Evolutionary conservation across 1,284 basidiomycete species (phyloP).

Genomic region (Sporisorium reilianum): DNA sequence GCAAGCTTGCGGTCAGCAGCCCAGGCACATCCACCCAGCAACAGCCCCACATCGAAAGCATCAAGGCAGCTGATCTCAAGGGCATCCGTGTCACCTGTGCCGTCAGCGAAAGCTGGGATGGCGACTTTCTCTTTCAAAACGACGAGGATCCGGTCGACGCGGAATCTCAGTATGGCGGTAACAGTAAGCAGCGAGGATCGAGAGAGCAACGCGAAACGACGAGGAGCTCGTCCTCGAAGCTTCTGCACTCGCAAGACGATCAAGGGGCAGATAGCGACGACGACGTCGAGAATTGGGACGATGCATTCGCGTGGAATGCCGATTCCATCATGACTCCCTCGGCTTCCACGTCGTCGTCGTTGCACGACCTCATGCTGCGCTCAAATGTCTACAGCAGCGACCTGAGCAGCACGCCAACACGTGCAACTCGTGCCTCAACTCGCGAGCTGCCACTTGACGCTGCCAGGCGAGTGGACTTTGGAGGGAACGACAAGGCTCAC

Average conservation of each 20-base stretch:
- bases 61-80: conserved; percentile 20
- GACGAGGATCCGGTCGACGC: conserved; percentile 24
- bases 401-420: not conserved
- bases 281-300: conserved; percentile 55
- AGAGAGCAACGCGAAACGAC: not conserved
- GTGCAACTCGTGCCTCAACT: not conserved
- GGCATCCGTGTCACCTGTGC: conserved; percentile 41
- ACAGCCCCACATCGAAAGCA: conserved; percentile 3
- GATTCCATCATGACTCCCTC: conserved; percentile 24
- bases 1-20: conserved; percentile 2
- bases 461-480: conserved; percentile 8
- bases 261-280: conserved; percentile 31
- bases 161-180: not conserved
- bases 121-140: conserved; percentile 58
- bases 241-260: not conserved
- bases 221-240: not conserved
- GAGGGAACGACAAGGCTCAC: not conserved
- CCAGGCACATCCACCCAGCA: not conserved
- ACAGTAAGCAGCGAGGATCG: not conserved
- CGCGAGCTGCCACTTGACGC: conserved; percentile 4
- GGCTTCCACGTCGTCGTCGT: conserved; percentile 19
- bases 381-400: not conserved
- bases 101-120: conserved; percentile 60
- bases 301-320: conserved; percentile 45
- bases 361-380: conserved; percentile 1